phyloP scores from a whole-genome alignment of 2,329 filamentous ascomycete genomes.

The Microdochium trichocladiopsis region DNA sequence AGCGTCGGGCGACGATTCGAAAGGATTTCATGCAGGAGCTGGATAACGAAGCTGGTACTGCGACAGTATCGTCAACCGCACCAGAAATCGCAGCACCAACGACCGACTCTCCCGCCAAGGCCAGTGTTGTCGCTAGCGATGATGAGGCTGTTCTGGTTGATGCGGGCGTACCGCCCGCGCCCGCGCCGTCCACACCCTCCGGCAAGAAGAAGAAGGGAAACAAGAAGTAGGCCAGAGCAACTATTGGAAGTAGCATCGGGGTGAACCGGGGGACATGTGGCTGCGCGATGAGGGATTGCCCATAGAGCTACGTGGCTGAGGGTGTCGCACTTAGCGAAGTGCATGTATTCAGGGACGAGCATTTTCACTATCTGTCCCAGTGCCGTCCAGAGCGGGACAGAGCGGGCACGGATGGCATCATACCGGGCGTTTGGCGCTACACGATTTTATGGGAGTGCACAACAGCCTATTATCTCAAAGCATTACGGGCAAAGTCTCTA shows the following conservation, averaged over 20 bases:
- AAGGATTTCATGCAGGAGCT: constrained; percentile 80
- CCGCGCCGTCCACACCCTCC: constrained; percentile 25
- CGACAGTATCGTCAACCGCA: background rate
- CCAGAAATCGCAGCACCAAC: constrained; percentile 27
- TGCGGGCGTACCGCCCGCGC: constrained; percentile 25
- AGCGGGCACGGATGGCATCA: too few relatives aligned
- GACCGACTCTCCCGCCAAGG: constrained; percentile 24
- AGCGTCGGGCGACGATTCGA: constrained; percentile 66
- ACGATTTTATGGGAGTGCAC: too few relatives aligned
- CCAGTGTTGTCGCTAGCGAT: constrained; percentile 38
- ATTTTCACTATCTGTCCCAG: too few relatives aligned
- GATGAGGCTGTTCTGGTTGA: constrained; percentile 78
- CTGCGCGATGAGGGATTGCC: too few relatives aligned
- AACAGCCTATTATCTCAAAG: too few relatives aligned
- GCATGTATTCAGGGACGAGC: too few relatives aligned
- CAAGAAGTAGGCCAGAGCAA: constrained; percentile 42
- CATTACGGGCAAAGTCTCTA: too few relatives aligned
- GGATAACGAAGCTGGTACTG: constrained; percentile 44
- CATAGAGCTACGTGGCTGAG: too few relatives aligned
- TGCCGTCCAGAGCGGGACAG: too few relatives aligned
- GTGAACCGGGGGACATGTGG: background rate
- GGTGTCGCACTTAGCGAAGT: too few relatives aligned
- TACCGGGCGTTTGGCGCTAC: too few relatives aligned
- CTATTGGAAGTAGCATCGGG: background rate
- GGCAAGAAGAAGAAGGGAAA: constrained; percentile 55